These are phyloP conservation scores for Chaetomium tenue DNA, from an alignment of 495 filamentous ascomycete species.

Conservation along the genomic window DNA sequence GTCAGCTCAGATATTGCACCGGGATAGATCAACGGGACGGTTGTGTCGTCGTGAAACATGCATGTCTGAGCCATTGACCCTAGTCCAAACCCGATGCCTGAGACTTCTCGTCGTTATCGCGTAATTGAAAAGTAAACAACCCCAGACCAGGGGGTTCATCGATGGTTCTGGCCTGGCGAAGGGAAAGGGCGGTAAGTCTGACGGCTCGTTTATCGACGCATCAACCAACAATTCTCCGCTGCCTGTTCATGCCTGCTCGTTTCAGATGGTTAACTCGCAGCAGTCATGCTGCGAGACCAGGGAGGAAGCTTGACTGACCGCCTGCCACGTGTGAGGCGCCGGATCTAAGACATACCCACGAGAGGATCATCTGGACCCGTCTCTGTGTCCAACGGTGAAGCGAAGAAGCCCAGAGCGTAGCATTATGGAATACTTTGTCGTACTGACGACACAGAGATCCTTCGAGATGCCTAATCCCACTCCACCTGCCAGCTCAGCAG, in stretches of 20 bases:
- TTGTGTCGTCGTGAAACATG: not conserved
- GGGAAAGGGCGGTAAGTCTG: slow-evolving; percentile 10
- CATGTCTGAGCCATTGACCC: not conserved
- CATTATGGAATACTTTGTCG: not conserved
- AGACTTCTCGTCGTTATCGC: not conserved
- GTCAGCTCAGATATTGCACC: not conserved
- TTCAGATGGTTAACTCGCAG: slow-evolving; percentile 12
- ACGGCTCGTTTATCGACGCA: not conserved
- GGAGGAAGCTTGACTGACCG: slow-evolving; percentile 1
- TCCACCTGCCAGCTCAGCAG: slow-evolving; percentile 7
- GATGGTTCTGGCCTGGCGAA: not conserved
- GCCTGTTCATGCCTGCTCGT: not conserved
- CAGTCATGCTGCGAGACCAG: slow-evolving; percentile 17
- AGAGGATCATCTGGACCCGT: not conserved
- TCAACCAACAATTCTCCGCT: not conserved
- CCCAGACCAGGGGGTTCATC: not conserved
- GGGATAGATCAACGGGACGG: not conserved
- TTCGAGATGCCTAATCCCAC: not conserved
- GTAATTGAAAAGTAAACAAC: not conserved
- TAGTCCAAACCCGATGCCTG: not conserved
- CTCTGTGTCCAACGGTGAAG: slow-evolving; percentile 3
- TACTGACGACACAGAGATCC: too few species aligned
- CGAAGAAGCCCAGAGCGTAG: not conserved
- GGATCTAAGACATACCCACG: slow-evolving; percentile 3
- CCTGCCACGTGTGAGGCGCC: slow-evolving; percentile 19